A percentile compares a stretch with the other conserved stretches of the same genome.
phyloP scores from a whole-genome alignment of 805 yeast species.

The Metschnikowia arizonensis region DNA sequence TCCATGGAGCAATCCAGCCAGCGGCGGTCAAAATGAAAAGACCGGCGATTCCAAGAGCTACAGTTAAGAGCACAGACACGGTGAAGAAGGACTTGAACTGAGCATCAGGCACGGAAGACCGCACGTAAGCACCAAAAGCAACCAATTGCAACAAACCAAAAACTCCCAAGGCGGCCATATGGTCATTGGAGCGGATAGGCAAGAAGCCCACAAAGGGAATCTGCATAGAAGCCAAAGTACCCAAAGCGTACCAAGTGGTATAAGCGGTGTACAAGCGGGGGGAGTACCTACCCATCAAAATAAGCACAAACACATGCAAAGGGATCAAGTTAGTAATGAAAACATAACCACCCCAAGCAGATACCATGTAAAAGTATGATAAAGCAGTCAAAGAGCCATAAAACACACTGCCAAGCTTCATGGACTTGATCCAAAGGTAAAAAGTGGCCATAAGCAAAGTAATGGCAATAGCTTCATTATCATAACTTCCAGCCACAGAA shows the following conservation, averaged over 20 bases:
- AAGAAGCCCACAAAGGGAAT: conserved; percentile 97
- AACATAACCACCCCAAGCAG: conserved; percentile 99
- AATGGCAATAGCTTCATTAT: conserved; percentile 98
- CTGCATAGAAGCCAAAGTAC: conserved; percentile 98
- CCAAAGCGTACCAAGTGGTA: conserved; percentile 94
- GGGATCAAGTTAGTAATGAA: conserved; percentile 98
- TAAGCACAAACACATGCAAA: conserved; percentile 82
- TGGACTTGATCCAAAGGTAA: conserved; percentile 91
- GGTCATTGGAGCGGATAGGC: conserved; percentile 96
- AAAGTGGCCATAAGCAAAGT: conserved; percentile 93
- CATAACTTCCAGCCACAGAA: conserved; percentile 98
- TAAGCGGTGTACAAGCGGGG: conserved; percentile 83
- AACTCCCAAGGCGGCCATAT: conserved; percentile 97
- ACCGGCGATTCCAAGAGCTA: conserved; percentile 62
- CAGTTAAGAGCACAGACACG: conserved; percentile 54
- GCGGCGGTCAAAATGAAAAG: conserved; percentile 77
- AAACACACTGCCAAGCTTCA: conserved; percentile 84
- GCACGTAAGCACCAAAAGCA: conserved; percentile 78
- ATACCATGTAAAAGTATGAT: conserved; percentile 95
- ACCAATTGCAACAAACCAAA: conserved; percentile 92
- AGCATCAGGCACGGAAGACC: conserved; percentile 62
- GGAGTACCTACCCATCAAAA: conserved; percentile 91
- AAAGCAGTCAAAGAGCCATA: conserved; percentile 81
- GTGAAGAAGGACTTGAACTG: conserved; percentile 69
- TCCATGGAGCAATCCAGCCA: conserved; percentile 98